Base-by-base conservation (phyloP, 106 monocot genomes). In the Acanthochlamys bracteata region DNA sequence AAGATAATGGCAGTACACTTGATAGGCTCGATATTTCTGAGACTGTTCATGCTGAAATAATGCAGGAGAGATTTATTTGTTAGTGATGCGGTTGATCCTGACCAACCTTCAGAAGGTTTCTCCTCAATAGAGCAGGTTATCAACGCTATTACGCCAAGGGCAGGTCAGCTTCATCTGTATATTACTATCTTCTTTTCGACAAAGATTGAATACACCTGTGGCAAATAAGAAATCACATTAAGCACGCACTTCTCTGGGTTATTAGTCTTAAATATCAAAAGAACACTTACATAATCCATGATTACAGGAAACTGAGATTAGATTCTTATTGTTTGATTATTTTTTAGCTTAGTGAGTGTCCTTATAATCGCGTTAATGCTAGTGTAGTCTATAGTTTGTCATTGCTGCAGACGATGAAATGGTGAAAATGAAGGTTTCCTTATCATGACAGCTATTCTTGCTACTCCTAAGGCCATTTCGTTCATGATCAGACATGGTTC, bases 401-500 rank as follows among this genome's bases (percentile, higher is more conserved):
- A 83, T 89, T 74, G 89, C 71, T 73, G 93, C 85, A 76, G 83
- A 89, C 80, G 93, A 89, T 84, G 93, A 86, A 76, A 85, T 41
- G 80, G 82, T 2, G 79, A 80, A 20, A 45, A 71, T 24, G 84
- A 88, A 78, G 89, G 89, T 25, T 75, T 82, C 72, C 74, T 89
- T 59, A 81, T 93, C 66, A 93, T 93, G 85, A 85, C 89, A 69
- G 93, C 88, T 24, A 76, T 75, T 57, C 75, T 85, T 51, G 83
- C 70, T 42, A 85, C 60, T 39, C 67, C 84, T 7, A 67, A 80
- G 63, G 66, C 82, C 4, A 73, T 85, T 61, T 85, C 93, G 21
- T 93, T 93, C 76, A 76, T 93, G 71, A 78, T 93, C 24, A 89
- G 77, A 69, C 80, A 89, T 72, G 85, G 93, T 42, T 83, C 89